Evolutionary conservation across 2,329 filamentous ascomycete genomes (phyloP).

Genomic region (Penicillium sp.): DNA sequence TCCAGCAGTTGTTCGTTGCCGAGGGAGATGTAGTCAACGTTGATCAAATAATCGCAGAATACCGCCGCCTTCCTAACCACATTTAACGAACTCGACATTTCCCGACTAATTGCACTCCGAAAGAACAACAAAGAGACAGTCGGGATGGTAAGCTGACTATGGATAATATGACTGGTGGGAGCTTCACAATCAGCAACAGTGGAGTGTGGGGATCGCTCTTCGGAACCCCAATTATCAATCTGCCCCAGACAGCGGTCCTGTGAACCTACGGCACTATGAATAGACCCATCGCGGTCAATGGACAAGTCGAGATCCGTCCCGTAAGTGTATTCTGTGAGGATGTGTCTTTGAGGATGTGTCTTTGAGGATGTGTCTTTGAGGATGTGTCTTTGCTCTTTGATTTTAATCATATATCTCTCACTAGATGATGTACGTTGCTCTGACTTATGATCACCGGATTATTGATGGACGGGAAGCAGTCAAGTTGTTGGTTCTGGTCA

Average conservation of each 20-base stretch:
- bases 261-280: no score
- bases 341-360: no score
- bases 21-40: not conserved
- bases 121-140: constrained; percentile 92
- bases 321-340: no score
- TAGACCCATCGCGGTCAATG: no score
- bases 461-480: no score
- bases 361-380: no score
- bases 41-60: constrained; percentile 42
- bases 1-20: not conserved
- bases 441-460: no score
- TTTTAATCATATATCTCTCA: no score
- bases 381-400: no score
- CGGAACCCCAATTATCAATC: constrained; percentile 95
- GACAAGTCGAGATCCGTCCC: no score
- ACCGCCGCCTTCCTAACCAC: constrained; percentile 91
- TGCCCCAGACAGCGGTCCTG: constrained; percentile 64
- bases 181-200: constrained; percentile 92
- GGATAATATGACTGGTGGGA: constrained; percentile 87
- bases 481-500: no score
- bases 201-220: constrained; percentile 92
- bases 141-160: constrained; percentile 91
- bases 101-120: constrained; percentile 83
- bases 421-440: no score
- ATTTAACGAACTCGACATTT: constrained; percentile 98